Percentiles rank a stretch among this genome's conserved stretches.
Conservation (phyloP, 2,329 filamentous ascomycete species). For the Scedosporium boydii region DNA sequence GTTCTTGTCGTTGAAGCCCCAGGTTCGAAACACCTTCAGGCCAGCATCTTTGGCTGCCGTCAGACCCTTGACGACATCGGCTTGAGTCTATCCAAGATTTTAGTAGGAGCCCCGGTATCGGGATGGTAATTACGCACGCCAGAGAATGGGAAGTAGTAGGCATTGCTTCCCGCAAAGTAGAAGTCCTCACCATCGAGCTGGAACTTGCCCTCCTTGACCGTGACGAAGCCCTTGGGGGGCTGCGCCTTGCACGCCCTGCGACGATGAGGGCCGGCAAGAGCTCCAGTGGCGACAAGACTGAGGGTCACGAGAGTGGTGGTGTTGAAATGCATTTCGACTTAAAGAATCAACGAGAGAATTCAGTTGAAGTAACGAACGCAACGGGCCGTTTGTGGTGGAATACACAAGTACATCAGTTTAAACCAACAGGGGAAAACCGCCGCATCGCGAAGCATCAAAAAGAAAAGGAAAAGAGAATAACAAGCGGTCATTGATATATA, state of each 20-base stretch:
- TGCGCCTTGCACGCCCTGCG: neutral
- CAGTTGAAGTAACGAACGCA: neutral
- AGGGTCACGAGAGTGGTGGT: neutral
- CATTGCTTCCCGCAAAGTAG: slow-evolving; percentile 48
- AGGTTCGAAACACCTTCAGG: slow-evolving; percentile 44
- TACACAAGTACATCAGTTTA: neutral
- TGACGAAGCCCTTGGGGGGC: slow-evolving; percentile 31
- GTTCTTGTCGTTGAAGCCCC: slow-evolving; percentile 50
- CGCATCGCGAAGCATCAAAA: neutral
- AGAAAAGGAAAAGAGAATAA: neutral
- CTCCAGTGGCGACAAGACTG: neutral
- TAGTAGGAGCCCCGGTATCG: too few species aligned
- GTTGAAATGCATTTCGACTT: neutral
- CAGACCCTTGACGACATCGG: slow-evolving; percentile 35
- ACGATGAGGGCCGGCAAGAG: neutral
- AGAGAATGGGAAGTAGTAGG: slow-evolving; percentile 46
- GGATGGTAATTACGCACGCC: slow-evolving; percentile 33
- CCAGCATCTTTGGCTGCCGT: slow-evolving; percentile 36
- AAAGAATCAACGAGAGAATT: neutral
- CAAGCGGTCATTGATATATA: neutral
- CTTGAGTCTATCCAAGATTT: slow-evolving; percentile 26
- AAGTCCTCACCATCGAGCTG: slow-evolving; percentile 44
- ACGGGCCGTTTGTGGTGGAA: neutral
- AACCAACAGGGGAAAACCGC: neutral
- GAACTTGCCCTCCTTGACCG: slow-evolving; percentile 38